These are phyloP conservation scores for Exophiala xenobiotica DNA, from an alignment of 2,329 filamentous ascomycete genomes.

Conservation along the genomic window DNA sequence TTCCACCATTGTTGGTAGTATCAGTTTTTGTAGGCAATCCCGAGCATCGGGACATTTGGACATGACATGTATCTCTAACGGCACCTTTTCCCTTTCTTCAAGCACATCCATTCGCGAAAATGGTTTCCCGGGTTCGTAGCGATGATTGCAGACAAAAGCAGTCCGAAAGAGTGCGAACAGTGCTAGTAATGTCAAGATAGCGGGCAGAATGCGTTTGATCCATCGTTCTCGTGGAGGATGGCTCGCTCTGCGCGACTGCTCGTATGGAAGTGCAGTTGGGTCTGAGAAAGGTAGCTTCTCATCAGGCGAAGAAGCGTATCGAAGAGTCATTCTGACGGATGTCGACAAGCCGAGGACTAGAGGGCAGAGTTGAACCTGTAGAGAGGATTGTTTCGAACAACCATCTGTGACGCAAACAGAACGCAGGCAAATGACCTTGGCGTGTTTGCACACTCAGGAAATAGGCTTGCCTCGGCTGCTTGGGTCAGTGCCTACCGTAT, in stretches of 20 bases:
- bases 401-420: no score
- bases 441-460: no score
- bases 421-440: no score
- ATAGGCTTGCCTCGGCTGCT: no score
- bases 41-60: conserved; percentile 91
- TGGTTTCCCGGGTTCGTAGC: conserved; percentile 16
- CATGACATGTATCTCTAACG: conserved; percentile 94
- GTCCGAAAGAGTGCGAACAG: conserved; percentile 21
- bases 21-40: conserved; percentile 75
- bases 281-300: conserved; percentile 2
- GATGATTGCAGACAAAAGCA: conserved; percentile 24
- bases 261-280: background rate
- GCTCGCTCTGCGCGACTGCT: background rate
- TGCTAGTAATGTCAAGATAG: conserved; percentile 21
- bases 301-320: background rate
- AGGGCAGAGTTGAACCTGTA: no score
- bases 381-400: no score
- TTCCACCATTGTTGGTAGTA: conserved; percentile 83
- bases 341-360: no score
- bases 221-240: conserved; percentile 4
- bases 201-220: conserved; percentile 20
- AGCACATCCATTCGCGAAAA: background rate
- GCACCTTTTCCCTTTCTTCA: conserved; percentile 50
- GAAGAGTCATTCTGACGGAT: no score
- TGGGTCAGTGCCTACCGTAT: no score